Conservation (phyloP, 305 asterid genomes). For the Nicotiana rustica region DNA sequence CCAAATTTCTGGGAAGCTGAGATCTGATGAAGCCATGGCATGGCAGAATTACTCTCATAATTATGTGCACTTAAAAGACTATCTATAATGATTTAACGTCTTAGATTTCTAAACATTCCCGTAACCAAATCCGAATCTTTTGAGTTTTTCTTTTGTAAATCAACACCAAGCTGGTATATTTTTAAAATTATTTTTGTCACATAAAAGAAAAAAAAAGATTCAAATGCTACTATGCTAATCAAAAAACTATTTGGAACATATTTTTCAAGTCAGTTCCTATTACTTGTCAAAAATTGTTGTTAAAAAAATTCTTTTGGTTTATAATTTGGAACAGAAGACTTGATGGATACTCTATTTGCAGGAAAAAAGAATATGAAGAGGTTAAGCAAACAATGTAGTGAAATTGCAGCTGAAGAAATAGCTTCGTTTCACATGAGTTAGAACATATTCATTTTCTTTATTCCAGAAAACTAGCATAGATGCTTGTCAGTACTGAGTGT, state of each 20-base stretch:
- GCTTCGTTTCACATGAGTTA: background rate
- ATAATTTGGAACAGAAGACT: background rate
- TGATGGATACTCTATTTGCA: background rate
- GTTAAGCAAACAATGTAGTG: background rate
- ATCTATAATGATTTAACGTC: constrained; percentile 7
- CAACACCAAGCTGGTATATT: background rate
- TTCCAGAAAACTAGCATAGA: background rate
- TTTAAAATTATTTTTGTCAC: background rate
- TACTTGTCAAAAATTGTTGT: constrained; percentile 16
- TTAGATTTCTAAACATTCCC: background rate
- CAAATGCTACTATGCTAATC: background rate
- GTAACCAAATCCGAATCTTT: background rate
- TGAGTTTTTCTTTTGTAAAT: background rate
- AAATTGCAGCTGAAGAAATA: background rate
- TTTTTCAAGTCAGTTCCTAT: background rate
- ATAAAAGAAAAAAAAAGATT: background rate
- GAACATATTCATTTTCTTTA: background rate
- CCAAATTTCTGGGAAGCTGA: constrained; percentile 62
- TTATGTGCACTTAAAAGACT: constrained; percentile 26
- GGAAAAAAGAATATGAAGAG: background rate
- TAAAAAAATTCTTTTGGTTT: background rate
- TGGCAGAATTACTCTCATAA: constrained; percentile 3
- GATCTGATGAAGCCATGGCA: constrained; percentile 49
- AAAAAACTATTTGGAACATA: background rate
- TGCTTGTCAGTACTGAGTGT: background rate